phyloP scores from a whole-genome alignment of 805 yeast genomes.

The Ogataea haglerorum region DNA sequence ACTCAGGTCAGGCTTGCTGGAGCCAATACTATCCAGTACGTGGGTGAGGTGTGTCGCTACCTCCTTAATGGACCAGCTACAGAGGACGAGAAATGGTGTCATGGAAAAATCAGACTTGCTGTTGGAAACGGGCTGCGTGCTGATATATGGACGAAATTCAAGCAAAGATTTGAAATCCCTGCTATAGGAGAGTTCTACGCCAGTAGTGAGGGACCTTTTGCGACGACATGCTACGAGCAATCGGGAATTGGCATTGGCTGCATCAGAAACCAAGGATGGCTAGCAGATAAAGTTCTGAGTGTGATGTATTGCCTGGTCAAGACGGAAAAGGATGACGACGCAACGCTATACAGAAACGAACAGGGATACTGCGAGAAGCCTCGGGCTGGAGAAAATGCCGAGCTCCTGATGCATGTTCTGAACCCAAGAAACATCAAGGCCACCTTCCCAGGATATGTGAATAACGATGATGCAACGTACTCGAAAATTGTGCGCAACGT shows the following conservation, averaged over 20 bases:
- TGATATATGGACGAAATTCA: slow-evolving; percentile 84
- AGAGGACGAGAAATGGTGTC: slow-evolving; percentile 23
- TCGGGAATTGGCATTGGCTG: slow-evolving; percentile 72
- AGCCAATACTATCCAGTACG: slow-evolving; percentile 87
- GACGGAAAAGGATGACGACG: slow-evolving; percentile 79
- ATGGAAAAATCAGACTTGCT: slow-evolving; percentile 54
- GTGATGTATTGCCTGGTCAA: slow-evolving; percentile 59
- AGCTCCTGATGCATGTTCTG: slow-evolving; percentile 72
- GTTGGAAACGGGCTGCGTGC: slow-evolving; percentile 88
- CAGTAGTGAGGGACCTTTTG: slow-evolving; percentile 89
- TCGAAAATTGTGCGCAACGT: slow-evolving; percentile 73
- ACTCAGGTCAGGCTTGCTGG: slow-evolving; percentile 68
- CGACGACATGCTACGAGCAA: slow-evolving; percentile 73
- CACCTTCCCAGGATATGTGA: slow-evolving; percentile 86
- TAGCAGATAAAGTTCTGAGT: slow-evolving; percentile 56
- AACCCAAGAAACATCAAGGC: slow-evolving; percentile 59
- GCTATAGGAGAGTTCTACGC: slow-evolving; percentile 91
- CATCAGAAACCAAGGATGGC: slow-evolving; percentile 75
- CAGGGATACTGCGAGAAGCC: slow-evolving; percentile 62
- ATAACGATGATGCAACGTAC: slow-evolving; percentile 73
- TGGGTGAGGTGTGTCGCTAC: slow-evolving; percentile 92
- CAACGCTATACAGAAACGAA: slow-evolving; percentile 61
- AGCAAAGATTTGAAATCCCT: slow-evolving; percentile 67
- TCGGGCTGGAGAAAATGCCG: slow-evolving; percentile 71
- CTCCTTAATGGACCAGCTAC: slow-evolving; percentile 52